Evolutionary conservation across 768 basidiomycete genomes (phyloP).

Genomic region (Auricularia cornea): DNA sequence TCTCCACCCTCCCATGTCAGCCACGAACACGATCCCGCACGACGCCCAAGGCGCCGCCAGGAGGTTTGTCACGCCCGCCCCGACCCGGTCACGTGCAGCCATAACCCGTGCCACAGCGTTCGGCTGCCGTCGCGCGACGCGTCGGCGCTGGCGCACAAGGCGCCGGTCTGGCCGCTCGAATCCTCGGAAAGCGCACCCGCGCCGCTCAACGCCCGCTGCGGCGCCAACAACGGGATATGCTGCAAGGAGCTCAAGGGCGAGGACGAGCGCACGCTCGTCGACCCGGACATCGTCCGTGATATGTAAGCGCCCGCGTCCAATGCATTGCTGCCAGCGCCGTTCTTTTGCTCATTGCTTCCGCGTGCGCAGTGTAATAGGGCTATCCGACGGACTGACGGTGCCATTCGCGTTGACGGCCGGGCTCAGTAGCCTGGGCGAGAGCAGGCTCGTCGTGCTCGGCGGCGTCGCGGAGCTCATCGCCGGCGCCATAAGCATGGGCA

Average conservation of each 20-base stretch:
- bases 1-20: background rate
- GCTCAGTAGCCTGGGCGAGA: constrained; percentile 80
- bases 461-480: constrained; percentile 95
- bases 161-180: background rate
- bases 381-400: constrained; percentile 83
- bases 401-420: constrained; percentile 89
- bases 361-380: constrained; percentile 65
- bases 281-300: constrained; percentile 83
- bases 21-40: background rate
- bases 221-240: constrained; percentile 48
- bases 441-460: constrained; percentile 85
- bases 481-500: constrained; percentile 96
- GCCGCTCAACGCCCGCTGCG: constrained; percentile 7
- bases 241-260: constrained; percentile 80
- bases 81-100: background rate
- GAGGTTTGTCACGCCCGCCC: background rate
- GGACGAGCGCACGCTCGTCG: constrained; percentile 71
- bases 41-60: background rate
- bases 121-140: background rate
- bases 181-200: background rate
- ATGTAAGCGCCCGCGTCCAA: constrained; percentile 43
- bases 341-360: background rate
- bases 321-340: constrained; percentile 1
- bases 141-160: background rate
- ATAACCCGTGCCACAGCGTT: no score